Conservation (phyloP, 768 basidiomycete species). For the Podaxis sp. region DNA sequence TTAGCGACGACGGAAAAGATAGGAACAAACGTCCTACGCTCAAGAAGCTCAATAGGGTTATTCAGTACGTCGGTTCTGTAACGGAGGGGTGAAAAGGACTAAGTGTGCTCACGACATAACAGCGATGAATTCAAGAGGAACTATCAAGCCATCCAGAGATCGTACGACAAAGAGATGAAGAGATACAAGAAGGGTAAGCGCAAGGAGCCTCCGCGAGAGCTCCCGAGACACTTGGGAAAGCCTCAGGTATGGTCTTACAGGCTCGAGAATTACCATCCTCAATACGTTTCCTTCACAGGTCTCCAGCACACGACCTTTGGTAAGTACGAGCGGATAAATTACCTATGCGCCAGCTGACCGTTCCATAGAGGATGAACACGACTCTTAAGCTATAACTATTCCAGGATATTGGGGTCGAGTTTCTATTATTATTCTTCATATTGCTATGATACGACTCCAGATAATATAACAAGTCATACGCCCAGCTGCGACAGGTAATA, state of each 20-base stretch:
- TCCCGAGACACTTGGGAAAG: background rate
- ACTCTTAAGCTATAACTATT: background rate
- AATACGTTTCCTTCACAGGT: background rate
- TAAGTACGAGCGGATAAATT: background rate
- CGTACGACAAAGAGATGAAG: background rate
- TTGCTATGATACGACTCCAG: background rate
- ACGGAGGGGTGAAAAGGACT: background rate
- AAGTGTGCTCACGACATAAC: background rate
- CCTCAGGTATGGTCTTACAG: background rate
- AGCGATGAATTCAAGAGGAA: background rate
- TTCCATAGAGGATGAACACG: background rate
- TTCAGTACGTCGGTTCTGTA: background rate
- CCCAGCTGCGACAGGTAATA: no score
- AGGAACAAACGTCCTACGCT: background rate
- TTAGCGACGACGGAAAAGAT: background rate
- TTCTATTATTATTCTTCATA: background rate
- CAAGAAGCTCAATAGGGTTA: background rate
- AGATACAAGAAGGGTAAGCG: background rate
- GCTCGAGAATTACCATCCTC: background rate
- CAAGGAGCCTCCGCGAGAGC: background rate
- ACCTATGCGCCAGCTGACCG: background rate
- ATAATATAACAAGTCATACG: background rate
- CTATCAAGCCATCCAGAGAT: background rate
- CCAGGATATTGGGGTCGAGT: background rate
- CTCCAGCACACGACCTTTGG: background rate